Conservation (phyloP, 2,329 filamentous ascomycete species). For the Cladobotryum protrusum region DNA sequence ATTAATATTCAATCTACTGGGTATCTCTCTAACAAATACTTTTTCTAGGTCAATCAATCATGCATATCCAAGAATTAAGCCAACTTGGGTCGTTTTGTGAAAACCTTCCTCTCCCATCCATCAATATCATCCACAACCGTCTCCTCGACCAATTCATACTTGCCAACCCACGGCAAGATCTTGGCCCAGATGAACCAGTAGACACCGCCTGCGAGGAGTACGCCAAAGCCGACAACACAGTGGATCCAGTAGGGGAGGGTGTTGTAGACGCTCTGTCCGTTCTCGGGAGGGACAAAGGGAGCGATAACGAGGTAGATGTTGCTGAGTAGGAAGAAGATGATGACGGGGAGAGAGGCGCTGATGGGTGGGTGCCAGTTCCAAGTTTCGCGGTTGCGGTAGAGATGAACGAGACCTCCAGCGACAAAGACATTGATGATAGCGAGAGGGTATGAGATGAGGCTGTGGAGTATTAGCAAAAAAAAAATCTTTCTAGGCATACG, state of each 20-base stretch:
- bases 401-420: conserved; percentile 45
- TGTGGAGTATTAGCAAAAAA: conserved; percentile 18
- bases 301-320: conserved; percentile 57
- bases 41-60: too few relatives aligned
- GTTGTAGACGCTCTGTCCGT: conserved; percentile 48
- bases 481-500: conserved; percentile 4
- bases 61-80: not conserved
- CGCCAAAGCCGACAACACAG: conserved; percentile 50
- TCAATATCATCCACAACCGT: conserved; percentile 49
- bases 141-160: conserved; percentile 52
- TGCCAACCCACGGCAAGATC: conserved; percentile 44
- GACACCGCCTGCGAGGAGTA: conserved; percentile 45
- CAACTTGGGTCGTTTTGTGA: conserved; percentile 35
- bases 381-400: conserved; percentile 43
- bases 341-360: conserved; percentile 47
- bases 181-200: conserved; percentile 53
- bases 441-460: conserved; percentile 58
- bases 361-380: conserved; percentile 51
- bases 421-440: conserved; percentile 53
- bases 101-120: conserved; percentile 56
- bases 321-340: conserved; percentile 53
- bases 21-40: not conserved
- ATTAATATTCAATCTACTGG: not conserved
- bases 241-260: conserved; percentile 52
- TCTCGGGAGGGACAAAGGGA: conserved; percentile 49